A percentile compares a stretch with the other conserved stretches of the same genome.
Conservation (phyloP, 441 rosid species). For the Melastoma candidum region DNA sequence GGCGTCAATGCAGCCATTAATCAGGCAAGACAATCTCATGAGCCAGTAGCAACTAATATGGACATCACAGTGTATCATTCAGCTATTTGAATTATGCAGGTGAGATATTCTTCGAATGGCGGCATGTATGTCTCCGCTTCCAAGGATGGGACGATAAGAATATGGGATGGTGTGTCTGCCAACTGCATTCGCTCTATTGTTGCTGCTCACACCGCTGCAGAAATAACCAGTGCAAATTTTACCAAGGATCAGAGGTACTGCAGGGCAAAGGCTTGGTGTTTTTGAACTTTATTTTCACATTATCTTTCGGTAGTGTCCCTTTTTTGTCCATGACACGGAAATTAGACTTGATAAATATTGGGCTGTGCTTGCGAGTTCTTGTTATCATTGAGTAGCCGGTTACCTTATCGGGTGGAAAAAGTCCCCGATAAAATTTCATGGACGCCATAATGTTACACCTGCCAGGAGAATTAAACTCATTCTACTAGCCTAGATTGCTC, state of each 20-base stretch:
- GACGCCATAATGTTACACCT: too few relatives aligned
- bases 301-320: neutral
- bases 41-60: too few relatives aligned
- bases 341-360: too few relatives aligned
- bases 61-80: too few relatives aligned
- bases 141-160: constrained; percentile 69
- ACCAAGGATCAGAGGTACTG: constrained; percentile 74
- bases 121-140: constrained; percentile 75
- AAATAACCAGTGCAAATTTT: constrained; percentile 65
- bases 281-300: neutral
- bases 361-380: too few relatives aligned
- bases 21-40: constrained; percentile 37
- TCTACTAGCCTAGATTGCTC: too few relatives aligned
- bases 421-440: too few relatives aligned
- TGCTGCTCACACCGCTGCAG: constrained; percentile 64
- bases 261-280: neutral
- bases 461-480: too few relatives aligned
- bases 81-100: constrained; percentile 32
- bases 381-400: too few relatives aligned
- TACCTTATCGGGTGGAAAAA: too few relatives aligned
- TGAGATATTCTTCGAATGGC: constrained; percentile 75
- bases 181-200: constrained; percentile 51
- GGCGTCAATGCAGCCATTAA: constrained; percentile 67
- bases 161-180: constrained; percentile 73
- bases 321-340: too few relatives aligned